Base-by-base conservation (phyloP, 2,329 filamentous ascomycete genomes). In the Clarireedia monteithiana region DNA sequence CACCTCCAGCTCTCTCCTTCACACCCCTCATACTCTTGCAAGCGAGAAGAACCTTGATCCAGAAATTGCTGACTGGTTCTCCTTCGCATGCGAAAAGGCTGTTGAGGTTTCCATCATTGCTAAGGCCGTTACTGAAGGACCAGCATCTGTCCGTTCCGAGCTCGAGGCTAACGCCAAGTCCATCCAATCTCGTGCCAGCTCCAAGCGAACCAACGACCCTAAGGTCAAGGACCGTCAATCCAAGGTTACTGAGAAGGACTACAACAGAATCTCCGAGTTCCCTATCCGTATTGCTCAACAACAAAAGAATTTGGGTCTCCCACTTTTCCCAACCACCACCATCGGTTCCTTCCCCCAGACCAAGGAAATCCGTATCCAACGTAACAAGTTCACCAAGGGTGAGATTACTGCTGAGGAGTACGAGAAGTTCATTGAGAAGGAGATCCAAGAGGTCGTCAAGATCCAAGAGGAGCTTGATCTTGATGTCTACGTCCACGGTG, bases 321-420 rank as follows among this genome's bases (percentile, higher is more conserved):
- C 94, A 66, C 81, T 92, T 64, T 99, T 99, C 89, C 94, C 94
- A 63, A 99, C 94, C 72, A 99, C 94, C 74, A 99, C 94, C 73
- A 99, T 99, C 66, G 94, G 94, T 67, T 97, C 92, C 57, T 99
- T 99, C 89, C 94, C 94, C 67, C 94, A 99, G 82, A 99, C 94
- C 74, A 91, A 92, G 82, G 90, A 97, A 76, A 99, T 99, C 78
- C 91, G 94, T 78, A 78, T 95, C 68, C 85, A 91, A 78, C 89
- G 94, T 71, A 95, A 94, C 84, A 96, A 94, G 83, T 90, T 96
- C 81, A 95, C 91, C 82, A 99, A 99, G 86, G 88, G 88, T 71
- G 91, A 97, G 76, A 97, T 99, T 75, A 91, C 86, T 51, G 80
- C 85, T 67, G 82, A 86, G 71, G 79, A 97, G 79, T 99, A 99